phyloP scores from a whole-genome alignment of 306 rosid genomes.

The Chamaecrista fasciculata region DNA sequence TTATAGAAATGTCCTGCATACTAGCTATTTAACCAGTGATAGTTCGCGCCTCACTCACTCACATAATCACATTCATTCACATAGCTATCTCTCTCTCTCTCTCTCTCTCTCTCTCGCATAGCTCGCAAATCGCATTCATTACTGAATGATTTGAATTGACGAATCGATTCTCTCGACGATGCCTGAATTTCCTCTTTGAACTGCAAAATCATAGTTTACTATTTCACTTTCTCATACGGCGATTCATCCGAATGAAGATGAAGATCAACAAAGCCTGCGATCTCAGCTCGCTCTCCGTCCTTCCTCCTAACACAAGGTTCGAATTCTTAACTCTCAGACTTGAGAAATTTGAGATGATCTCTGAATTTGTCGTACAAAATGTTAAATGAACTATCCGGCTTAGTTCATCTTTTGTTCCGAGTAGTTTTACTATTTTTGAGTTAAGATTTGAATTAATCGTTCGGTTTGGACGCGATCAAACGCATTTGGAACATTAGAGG shows the following conservation, averaged over 20 bases:
- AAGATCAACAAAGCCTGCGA: slow-evolving; percentile 91
- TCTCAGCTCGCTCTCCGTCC: slow-evolving; percentile 83
- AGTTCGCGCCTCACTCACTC: no score
- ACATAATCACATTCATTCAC: no score
- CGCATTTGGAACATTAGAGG: no score
- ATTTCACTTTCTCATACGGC: not conserved
- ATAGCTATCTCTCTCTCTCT: not conserved
- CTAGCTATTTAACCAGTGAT: no score
- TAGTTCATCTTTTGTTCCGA: no score
- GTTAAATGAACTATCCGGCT: no score
- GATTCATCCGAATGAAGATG: slow-evolving; percentile 44
- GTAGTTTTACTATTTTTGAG: no score
- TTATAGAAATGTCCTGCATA: no score
- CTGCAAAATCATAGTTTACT: not conserved
- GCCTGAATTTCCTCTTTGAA: slow-evolving; percentile 15
- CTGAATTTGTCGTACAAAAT: no score
- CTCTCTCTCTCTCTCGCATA: not conserved
- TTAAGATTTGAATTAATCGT: no score
- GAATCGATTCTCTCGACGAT: slow-evolving; percentile 10
- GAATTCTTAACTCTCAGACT: not conserved
- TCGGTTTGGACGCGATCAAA: no score
- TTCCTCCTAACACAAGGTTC: slow-evolving; percentile 74
- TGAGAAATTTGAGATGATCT: no score
- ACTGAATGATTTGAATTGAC: slow-evolving; percentile 2
- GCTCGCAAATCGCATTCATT: not conserved